Evolutionary conservation across 371 early-diverging fungal species (phyloP), one percentile per base, ranked within the genome.

Genomic region (Blakeslea trispora): DNA sequence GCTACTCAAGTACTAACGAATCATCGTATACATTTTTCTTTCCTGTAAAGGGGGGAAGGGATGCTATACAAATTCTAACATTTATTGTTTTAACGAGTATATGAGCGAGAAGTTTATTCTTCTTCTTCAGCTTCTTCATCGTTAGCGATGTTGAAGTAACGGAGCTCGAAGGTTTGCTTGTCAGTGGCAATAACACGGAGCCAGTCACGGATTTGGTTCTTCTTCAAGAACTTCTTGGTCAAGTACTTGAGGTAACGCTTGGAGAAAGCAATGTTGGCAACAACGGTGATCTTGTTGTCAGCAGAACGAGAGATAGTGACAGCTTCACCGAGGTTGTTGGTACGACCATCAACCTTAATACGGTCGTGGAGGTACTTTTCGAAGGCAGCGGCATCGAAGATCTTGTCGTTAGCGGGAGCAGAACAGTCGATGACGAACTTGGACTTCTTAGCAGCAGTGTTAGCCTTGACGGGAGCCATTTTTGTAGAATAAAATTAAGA

Each of bases 241-340:
- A 97, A 89, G 90, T 98, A 98, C 92, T 98, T 98, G 81, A 97
- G 79, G 92, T 97, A 97, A 68, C 96, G 92, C 94, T 98, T 98
- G 81, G 97, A 89, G 86, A 96, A 90, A 55, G 83, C 79, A 69
- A 82, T 79, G 74, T 81, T 85, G 75, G 91, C 75, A 68, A 87
- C 84, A 76, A 96, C 85, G 53, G 85, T 84, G 74, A 92, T 81
- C 80, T 87, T 84, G 77, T 82, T 82, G 64, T 87, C 88, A 64
- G 69, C 74, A 62, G 74, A 80, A 68, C 94, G 92, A 83, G 84
- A 74, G 71, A 96, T 92, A 72, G 85, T 75, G 66, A 98, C 86
- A 65, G 85, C 71, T 49, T 91, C 92, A 64, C 91, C 91, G 71
- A 98, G 86, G 92, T 97, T 96, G 84, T 90, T 89, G 75, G 96